phyloP scores from a whole-genome alignment of 106 monocot genomes.

The Allium cepa region DNA sequence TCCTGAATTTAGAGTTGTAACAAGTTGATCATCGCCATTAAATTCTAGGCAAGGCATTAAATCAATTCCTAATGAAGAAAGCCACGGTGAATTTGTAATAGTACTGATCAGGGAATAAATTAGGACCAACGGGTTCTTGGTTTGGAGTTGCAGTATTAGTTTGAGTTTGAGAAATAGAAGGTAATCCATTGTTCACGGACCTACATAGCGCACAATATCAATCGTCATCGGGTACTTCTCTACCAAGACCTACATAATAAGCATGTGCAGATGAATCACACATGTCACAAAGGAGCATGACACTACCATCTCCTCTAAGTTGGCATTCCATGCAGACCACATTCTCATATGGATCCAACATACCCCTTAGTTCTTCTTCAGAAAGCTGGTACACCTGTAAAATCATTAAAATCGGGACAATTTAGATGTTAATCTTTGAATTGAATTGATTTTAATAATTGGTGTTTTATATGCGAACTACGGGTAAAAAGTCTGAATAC shows the following conservation, averaged over 20 bases:
- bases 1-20: constrained; percentile 24
- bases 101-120: background rate
- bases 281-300: constrained; percentile 81
- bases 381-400: too few relatives aligned
- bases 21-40: constrained; percentile 14
- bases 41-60: constrained; percentile 31
- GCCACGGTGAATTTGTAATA: background rate
- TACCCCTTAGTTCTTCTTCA: too few relatives aligned
- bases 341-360: constrained; percentile 79
- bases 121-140: too few relatives aligned
- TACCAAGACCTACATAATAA: constrained; percentile 81
- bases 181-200: constrained; percentile 19
- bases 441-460: too few relatives aligned
- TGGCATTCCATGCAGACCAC: constrained; percentile 81
- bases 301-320: constrained; percentile 64
- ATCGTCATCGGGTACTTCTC: constrained; percentile 76
- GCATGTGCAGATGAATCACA: constrained; percentile 89
- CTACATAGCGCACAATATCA: constrained; percentile 80
- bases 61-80: constrained; percentile 32
- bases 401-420: too few relatives aligned
- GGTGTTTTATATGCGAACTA: too few relatives aligned
- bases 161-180: constrained; percentile 16
- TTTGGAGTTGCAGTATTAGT: too few relatives aligned
- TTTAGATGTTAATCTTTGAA: too few relatives aligned
- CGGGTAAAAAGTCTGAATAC: constrained; percentile 5